phyloP scores from a whole-genome alignment of 345 rosid genomes.

The Gossypium turneri region DNA sequence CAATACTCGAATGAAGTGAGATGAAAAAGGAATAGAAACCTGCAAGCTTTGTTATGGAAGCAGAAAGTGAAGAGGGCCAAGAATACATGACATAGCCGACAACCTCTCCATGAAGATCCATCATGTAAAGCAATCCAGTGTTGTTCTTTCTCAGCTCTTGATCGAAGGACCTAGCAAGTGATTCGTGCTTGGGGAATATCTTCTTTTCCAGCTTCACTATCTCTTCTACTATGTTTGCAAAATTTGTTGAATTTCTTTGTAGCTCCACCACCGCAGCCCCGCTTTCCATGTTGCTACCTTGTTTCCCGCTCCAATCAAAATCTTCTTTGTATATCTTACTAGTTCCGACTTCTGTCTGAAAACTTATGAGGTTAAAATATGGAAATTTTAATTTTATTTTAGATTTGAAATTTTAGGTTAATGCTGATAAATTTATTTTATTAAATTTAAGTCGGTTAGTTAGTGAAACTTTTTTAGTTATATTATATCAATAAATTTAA shows the following conservation, averaged over 20 bases:
- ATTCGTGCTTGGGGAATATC: constrained; percentile 79
- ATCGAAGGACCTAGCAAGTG: constrained; percentile 60
- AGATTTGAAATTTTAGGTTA: no score
- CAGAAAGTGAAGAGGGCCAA: constrained; percentile 71
- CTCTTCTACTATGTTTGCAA: constrained; percentile 46
- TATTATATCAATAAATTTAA: no score
- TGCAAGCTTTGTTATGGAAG: constrained; percentile 80
- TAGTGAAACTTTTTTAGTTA: no score
- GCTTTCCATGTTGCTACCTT: constrained; percentile 19
- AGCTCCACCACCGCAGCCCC: constrained; percentile 37
- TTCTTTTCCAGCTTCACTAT: constrained; percentile 69
- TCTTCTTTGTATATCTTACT: not conserved
- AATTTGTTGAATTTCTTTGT: constrained; percentile 38
- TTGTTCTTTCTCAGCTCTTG: constrained; percentile 67
- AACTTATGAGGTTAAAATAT: no score
- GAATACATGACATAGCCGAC: constrained; percentile 64
- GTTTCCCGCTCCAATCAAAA: not conserved
- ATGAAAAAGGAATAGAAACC: constrained; percentile 25
- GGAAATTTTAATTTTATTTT: no score
- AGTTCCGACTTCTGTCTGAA: no score
- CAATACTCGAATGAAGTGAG: not conserved
- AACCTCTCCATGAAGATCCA: constrained; percentile 38
- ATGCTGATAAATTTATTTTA: no score
- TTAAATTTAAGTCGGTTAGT: no score
- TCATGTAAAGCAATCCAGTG: constrained; percentile 55